Conservation (phyloP, 176 grass and related monocot species). For the Dactylis glomerata region DNA sequence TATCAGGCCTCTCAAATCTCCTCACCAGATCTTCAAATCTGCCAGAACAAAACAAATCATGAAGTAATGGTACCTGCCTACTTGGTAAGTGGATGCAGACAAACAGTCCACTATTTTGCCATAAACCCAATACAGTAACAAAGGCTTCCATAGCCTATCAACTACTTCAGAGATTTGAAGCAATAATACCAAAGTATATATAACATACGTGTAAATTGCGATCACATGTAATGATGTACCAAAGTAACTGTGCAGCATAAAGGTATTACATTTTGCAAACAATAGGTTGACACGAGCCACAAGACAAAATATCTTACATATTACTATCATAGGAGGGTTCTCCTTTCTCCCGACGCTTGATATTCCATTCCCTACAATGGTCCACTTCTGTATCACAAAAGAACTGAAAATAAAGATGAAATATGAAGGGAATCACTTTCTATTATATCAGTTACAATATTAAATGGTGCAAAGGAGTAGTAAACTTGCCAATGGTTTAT, state of each 20-base stretch:
- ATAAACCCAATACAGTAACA: background rate
- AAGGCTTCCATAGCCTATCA: constrained; percentile 1
- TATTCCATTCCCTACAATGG: constrained; percentile 84
- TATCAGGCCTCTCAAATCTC: constrained; percentile 93
- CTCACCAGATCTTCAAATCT: constrained; percentile 88
- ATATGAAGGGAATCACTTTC: constrained; percentile 20
- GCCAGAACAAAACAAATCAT: constrained; percentile 9
- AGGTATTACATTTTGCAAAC: background rate
- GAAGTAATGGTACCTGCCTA: background rate
- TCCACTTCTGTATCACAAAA: constrained; percentile 92
- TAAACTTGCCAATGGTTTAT: background rate
- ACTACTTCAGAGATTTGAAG: background rate
- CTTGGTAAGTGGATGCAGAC: background rate
- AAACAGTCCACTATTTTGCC: background rate
- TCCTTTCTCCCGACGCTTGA: constrained; percentile 53
- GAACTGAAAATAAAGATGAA: constrained; percentile 60
- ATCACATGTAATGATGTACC: no score
- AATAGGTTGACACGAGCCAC: background rate
- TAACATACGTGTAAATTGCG: background rate
- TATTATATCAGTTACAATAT: background rate
- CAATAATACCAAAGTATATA: constrained; percentile 6
- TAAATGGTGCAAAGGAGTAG: background rate
- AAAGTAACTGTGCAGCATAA: background rate
- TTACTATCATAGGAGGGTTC: constrained; percentile 68
- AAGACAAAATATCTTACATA: constrained; percentile 49